Evolutionary conservation across 163 green algal species (phyloP).

Genomic region (Smithsoniella earleae): DNA sequence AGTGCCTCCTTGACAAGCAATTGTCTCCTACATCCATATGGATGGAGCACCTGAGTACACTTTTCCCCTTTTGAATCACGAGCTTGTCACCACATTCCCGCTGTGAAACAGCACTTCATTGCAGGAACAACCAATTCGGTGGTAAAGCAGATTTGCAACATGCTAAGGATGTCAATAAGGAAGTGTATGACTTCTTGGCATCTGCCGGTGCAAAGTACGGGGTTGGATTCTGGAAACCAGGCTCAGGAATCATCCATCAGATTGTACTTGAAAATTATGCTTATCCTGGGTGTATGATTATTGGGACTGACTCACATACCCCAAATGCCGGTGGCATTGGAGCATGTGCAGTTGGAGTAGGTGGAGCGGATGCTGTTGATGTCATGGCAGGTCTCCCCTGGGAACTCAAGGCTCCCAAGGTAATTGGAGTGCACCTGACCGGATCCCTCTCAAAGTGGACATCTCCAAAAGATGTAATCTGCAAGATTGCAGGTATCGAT

Average conservation of each 20-base stretch:
- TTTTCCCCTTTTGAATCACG: no score
- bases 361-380: conserved; percentile 88
- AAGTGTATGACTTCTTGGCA: conserved; percentile 93
- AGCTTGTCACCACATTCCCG: no score
- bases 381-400: conserved; percentile 95
- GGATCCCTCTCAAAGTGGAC: conserved; percentile 84
- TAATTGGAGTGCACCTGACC: conserved; percentile 86
- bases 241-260: conserved; percentile 91
- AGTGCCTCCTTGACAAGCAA: no score
- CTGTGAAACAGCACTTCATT: no score
- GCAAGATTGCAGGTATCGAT: conserved; percentile 58
- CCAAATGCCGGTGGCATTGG: conserved; percentile 87
- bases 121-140: conserved; percentile 65
- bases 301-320: conserved; percentile 93
- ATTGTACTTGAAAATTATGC: conserved; percentile 97
- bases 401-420: conserved; percentile 87
- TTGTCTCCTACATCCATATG: no score
- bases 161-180: conserved; percentile 73
- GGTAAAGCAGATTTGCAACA: conserved; percentile 71
- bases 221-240: conserved; percentile 91
- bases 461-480: conserved; percentile 91
- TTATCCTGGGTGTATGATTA: conserved; percentile 88
- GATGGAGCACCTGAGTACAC: no score
- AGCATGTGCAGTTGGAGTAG: conserved; percentile 83
- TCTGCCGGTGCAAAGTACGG: conserved; percentile 83